A percentile compares a stretch with the other conserved stretches of the same genome.
Conservation (phyloP, 352 stramenopile genomes). For the Phytophthora pluvialis region DNA sequence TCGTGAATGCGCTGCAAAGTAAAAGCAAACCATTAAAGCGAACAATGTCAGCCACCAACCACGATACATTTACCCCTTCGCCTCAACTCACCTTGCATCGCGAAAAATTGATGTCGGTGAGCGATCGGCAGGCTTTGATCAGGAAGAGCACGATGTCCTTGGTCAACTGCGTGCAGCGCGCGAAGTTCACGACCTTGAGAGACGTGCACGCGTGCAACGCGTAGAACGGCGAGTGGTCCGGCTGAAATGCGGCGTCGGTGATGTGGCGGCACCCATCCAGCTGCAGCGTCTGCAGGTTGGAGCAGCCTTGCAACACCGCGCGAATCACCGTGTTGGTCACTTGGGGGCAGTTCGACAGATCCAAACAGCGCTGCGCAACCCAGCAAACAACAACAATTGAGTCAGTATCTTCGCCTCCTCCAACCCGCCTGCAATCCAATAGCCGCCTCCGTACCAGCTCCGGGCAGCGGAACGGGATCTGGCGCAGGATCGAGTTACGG, state of each 20-base stretch:
- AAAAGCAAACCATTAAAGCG: constrained; percentile 5
- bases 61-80: not conserved
- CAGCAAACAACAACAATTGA: not conserved
- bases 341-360: constrained; percentile 87
- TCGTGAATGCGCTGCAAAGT: constrained; percentile 65
- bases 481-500: constrained; percentile 86
- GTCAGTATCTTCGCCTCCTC: constrained; percentile 7
- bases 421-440: not conserved
- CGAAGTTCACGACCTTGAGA: constrained; percentile 80
- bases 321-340: constrained; percentile 89
- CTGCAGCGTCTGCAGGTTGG: constrained; percentile 77
- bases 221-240: constrained; percentile 77
- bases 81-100: constrained; percentile 68
- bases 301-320: constrained; percentile 79
- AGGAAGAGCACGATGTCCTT: constrained; percentile 79
- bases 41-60: constrained; percentile 8
- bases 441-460: constrained; percentile 56
- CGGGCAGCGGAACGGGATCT: constrained; percentile 86
- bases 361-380: constrained; percentile 68
- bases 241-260: constrained; percentile 88
- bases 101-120: constrained; percentile 83
- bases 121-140: constrained; percentile 75
- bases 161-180: constrained; percentile 84
- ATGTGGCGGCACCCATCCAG: constrained; percentile 88
- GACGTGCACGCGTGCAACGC: constrained; percentile 75